phyloP scores from a whole-genome alignment of 192 early-diverging fungal species.

The Oehlia diaphana region DNA sequence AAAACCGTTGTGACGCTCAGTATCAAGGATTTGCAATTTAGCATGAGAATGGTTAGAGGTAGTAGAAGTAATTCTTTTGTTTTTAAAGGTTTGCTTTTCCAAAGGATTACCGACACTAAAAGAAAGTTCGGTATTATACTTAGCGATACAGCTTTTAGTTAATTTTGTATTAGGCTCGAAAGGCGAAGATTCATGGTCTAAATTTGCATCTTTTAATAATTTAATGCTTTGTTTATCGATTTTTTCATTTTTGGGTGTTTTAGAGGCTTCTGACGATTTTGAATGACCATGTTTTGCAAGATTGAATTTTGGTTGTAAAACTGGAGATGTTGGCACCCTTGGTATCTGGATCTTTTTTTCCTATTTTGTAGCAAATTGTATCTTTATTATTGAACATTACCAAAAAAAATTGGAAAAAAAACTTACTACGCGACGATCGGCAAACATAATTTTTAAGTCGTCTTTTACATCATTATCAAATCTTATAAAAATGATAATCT shows the following conservation, averaged over 20 bases:
- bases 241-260: background rate
- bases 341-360: background rate
- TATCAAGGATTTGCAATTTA: background rate
- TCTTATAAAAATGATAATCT: background rate
- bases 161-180: background rate
- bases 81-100: background rate
- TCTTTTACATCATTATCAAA: background rate
- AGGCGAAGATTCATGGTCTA: background rate
- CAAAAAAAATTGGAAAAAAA: background rate
- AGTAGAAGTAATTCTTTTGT: background rate
- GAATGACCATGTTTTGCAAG: background rate
- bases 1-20: background rate
- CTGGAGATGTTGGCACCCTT: background rate
- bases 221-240: background rate
- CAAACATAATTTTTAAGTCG: background rate
- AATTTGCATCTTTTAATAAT: background rate
- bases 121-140: background rate
- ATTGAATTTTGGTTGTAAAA: background rate
- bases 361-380: background rate
- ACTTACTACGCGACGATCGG: background rate
- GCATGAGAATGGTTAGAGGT: background rate
- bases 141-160: background rate
- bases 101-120: background rate
- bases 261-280: conserved; percentile 2
- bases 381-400: background rate